These are phyloP conservation scores for Coemansia erecta DNA, from an alignment of 192 early-diverging fungal species.

Conservation along the genomic window DNA sequence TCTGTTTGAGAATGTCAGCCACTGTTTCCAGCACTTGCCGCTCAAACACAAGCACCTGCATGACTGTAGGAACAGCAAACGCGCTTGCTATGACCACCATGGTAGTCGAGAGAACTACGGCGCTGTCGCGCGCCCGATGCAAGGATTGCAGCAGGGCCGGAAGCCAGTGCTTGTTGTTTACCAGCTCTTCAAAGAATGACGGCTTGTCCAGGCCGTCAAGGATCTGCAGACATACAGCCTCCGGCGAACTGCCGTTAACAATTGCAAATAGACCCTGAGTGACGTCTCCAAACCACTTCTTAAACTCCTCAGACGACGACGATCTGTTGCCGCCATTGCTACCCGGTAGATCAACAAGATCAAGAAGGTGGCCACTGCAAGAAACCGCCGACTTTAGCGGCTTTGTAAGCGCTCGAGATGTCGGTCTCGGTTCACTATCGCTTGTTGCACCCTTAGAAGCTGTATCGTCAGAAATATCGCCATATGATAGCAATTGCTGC, in stretches of 20 bases:
- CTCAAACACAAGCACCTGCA: constrained; percentile 49
- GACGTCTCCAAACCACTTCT: constrained; percentile 20
- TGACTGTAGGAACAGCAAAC: constrained; percentile 20
- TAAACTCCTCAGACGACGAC: constrained; percentile 19
- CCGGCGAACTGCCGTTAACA: neutral
- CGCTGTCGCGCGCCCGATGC: constrained; percentile 26
- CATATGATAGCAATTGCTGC: constrained; percentile 16
- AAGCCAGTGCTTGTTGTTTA: constrained; percentile 29
- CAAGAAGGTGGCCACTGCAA: neutral
- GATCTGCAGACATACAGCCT: constrained; percentile 19
- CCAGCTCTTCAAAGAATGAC: constrained; percentile 33
- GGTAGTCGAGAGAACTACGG: constrained; percentile 10
- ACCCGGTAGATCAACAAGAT: constrained; percentile 4
- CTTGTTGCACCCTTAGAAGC: neutral
- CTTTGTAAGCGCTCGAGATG: neutral
- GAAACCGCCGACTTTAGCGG: neutral
- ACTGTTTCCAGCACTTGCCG: constrained; percentile 41
- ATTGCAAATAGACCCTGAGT: constrained; percentile 18
- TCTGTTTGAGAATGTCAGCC: constrained; percentile 33
- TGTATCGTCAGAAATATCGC: neutral
- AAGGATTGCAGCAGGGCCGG: constrained; percentile 27
- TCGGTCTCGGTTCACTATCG: too few species aligned
- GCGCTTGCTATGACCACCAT: constrained; percentile 30
- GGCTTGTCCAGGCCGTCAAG: constrained; percentile 18
- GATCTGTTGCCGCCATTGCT: neutral